Evolutionary conservation across 495 filamentous ascomycete genomes (phyloP), one percentile per base, ranked within the genome.

Genomic region (Penicillium chermesinum): DNA sequence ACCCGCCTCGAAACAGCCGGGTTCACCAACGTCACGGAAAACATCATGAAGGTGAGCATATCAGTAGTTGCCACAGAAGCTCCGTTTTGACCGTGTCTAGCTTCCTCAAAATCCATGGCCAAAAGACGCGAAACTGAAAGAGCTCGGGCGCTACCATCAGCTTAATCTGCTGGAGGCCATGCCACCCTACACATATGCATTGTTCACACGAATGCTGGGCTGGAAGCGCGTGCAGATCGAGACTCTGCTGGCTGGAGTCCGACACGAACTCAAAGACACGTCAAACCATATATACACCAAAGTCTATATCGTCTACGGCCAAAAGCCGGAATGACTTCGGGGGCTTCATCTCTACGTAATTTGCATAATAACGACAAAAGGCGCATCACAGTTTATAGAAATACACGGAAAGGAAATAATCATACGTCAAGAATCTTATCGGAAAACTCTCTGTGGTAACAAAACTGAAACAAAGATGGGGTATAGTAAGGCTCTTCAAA

Each of bases 131-230:
- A 68, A 72, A 21, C 60, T 74, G 41, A 81, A 80, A 55, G 67
- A 70, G 30, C 55, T 80, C 19, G 77, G 77, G 10, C 56, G 55
- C 22, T 76, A 67, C 55, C 66, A 72, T 32, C 68, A 72, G 19
- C 61, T 66, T 30, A 74, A 77, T 50, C 68, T 76, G 60, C 56
- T 74, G 35, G 63, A 70, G 45, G 79, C 74, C 1, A 43, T 81
- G 48, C 60, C 74, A 8, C 68, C 72, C 0, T 73, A 80, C 41
- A 71, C 62, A 20, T 74, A 76, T 39, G 71, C 70, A 19, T 55
- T 80, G 1, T 81, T 83, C 50, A 81, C 77, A 1, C 71, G 72
- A 14, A 66, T 75, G n/a, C 66, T 80, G 12, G 76, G 77, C 2
- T 80, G 77, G 73, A 40, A 71, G 44, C 12, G 64, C 46, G 70